Percentiles rank a stretch among this genome's conserved stretches.
These are phyloP conservation scores for Sclerotinia glacialis DNA, from an alignment of 2,329 filamentous ascomycete species.

Conservation along the genomic window DNA sequence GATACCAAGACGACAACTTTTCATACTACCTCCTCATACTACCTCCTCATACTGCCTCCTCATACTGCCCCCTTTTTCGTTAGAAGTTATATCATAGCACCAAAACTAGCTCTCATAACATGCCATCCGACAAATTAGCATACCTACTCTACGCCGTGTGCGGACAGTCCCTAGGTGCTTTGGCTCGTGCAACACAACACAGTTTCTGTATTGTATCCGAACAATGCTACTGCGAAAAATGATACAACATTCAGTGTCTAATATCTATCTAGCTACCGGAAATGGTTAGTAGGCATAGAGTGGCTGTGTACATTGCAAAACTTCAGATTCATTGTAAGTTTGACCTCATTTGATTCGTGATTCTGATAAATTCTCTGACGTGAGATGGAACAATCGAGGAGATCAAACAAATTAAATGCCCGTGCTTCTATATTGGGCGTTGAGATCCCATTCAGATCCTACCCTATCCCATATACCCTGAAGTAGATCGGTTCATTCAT, in stretches of 20 bases:
- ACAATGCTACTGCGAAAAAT: conserved; percentile 6
- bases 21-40: not conserved
- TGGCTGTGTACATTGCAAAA: conserved; percentile 14
- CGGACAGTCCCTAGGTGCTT: conserved; percentile 13
- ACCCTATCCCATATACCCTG: conserved; percentile 15
- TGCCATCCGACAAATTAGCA: conserved; percentile 14
- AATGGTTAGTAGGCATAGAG: not conserved
- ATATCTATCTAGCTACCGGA: not conserved
- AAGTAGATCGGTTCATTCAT: conserved; percentile 22
- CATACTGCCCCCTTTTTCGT: not conserved
- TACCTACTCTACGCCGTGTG: not conserved
- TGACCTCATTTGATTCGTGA: conserved; percentile 8
- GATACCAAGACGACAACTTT: not conserved
- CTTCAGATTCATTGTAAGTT: conserved; percentile 15
- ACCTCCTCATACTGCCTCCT: not conserved
- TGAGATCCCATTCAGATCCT: not conserved
- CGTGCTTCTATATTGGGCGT: conserved; percentile 19
- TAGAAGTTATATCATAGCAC: not conserved
- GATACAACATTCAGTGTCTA: conserved; percentile 1
- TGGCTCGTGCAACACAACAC: conserved; percentile 1
- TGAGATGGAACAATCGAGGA: conserved; percentile 21
- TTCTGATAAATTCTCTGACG: conserved; percentile 17
- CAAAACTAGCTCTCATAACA: not conserved
- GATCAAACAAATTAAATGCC: conserved; percentile 16
- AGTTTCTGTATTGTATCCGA: conserved; percentile 16